These are phyloP conservation scores for Hysterium pulicare DNA, from an alignment of 2,329 filamentous ascomycete species.

Conservation along the genomic window DNA sequence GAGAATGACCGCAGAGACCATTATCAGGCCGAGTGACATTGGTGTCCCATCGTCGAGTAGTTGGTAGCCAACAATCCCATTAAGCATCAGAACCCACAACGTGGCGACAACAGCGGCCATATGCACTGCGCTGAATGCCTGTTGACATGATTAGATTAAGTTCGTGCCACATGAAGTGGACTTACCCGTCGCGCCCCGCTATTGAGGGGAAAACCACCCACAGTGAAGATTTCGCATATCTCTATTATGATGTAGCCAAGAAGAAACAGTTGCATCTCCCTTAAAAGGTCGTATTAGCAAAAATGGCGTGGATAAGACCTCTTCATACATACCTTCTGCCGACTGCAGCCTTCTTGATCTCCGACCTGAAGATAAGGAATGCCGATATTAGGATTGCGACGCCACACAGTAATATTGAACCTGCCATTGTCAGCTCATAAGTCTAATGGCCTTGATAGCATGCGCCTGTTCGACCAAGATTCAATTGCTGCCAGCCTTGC, in stretches of 20 bases:
- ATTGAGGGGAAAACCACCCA: conserved; percentile 80
- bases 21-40: conserved; percentile 72
- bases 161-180: conserved; percentile 12
- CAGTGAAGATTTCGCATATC: conserved; percentile 94
- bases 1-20: conserved; percentile 65
- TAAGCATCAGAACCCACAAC: conserved; percentile 86
- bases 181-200: conserved; percentile 68
- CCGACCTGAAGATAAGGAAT: conserved; percentile 73
- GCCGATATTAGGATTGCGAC: conserved; percentile 67
- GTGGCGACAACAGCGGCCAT: conserved; percentile 86
- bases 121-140: conserved; percentile 88
- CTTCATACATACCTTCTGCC: conserved; percentile 68
- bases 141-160: conserved; percentile 11
- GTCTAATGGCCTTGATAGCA: too few species aligned
- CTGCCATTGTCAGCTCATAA: conserved; percentile 47
- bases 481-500: conserved; percentile 6
- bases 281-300: conserved; percentile 41
- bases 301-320: conserved; percentile 2
- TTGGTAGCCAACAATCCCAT: conserved; percentile 89
- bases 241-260: conserved; percentile 79
- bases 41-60: conserved; percentile 89
- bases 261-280: conserved; percentile 96
- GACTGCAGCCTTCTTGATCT: conserved; percentile 89
- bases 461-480: too few species aligned
- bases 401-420: conserved; percentile 81